These are phyloP conservation scores for Colletotrichum sp. DNA, from an alignment of 2,329 filamentous ascomycete genomes.

Conservation along the genomic window DNA sequence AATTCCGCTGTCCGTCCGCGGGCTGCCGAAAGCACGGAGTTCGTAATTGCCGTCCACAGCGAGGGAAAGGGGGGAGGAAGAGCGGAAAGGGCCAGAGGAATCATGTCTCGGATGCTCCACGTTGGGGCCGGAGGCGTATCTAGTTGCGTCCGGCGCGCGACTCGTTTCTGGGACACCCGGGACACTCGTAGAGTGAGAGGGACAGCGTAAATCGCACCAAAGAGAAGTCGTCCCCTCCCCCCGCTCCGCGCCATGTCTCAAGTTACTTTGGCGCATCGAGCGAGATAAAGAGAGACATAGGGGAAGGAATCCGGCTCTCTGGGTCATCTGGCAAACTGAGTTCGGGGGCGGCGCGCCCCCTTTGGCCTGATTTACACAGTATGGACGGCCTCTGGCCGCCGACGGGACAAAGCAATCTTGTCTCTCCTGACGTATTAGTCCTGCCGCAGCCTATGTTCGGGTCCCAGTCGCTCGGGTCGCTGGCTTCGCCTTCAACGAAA, in stretches of 20 bases:
- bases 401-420: constrained; percentile 12
- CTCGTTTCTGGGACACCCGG: neutral
- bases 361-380: neutral
- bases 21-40: neutral
- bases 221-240: neutral
- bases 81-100: neutral
- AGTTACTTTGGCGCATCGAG: neutral
- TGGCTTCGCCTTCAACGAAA: neutral
- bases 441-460: constrained; percentile 3
- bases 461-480: constrained; percentile 6
- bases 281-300: neutral
- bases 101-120: constrained; percentile 19
- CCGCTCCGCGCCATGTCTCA: constrained; percentile 17
- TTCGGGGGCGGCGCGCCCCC: neutral
- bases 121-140: constrained; percentile 5
- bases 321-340: neutral
- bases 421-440: constrained; percentile 18
- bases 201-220: neutral
- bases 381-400: neutral
- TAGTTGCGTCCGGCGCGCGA: constrained; percentile 6
- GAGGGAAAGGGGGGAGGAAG: neutral
- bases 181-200: neutral
- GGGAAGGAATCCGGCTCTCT: constrained; percentile 1
- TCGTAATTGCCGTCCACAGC: neutral
- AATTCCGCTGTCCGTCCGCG: neutral